Evolutionary conservation across 1,284 basidiomycete genomes (phyloP).

Genomic region (Melampsora americana): DNA sequence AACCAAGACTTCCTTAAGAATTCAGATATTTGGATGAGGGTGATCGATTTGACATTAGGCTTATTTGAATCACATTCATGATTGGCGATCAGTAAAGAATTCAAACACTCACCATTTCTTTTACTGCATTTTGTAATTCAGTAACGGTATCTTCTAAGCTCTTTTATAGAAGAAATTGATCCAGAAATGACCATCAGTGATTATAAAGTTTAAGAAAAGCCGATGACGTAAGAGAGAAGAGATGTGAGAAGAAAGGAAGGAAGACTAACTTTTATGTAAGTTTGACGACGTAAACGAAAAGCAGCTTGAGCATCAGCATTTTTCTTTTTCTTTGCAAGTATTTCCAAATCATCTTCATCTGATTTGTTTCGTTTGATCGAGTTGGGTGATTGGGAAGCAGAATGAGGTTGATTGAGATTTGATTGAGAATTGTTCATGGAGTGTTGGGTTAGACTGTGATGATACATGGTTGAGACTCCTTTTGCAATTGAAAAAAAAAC

Average conservation of each 20-base stretch:
- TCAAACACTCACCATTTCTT: constrained; percentile 28
- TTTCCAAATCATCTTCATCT: constrained; percentile 24
- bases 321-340: constrained; percentile 37
- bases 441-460: too few species aligned
- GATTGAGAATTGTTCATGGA: too few species aligned
- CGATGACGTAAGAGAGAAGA: neutral
- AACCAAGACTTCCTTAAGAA: constrained; percentile 14
- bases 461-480: too few species aligned
- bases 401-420: too few species aligned
- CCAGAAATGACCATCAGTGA: neutral
- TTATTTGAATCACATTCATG: too few species aligned
- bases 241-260: neutral
- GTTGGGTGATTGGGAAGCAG: neutral
- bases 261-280: constrained; percentile 33
- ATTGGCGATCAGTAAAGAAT: too few species aligned
- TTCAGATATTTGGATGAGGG: neutral
- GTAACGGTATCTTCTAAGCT: constrained; percentile 32
- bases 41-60: too few species aligned
- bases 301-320: constrained; percentile 42
- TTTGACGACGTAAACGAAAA: constrained; percentile 36
- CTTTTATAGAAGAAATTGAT: constrained; percentile 14
- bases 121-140: constrained; percentile 24
- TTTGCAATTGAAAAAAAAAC: too few species aligned
- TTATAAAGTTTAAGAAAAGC: neutral
- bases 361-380: neutral